Base-by-base conservation (phyloP, 257 asterid genomes). In the Capsicum rhomboideum region DNA sequence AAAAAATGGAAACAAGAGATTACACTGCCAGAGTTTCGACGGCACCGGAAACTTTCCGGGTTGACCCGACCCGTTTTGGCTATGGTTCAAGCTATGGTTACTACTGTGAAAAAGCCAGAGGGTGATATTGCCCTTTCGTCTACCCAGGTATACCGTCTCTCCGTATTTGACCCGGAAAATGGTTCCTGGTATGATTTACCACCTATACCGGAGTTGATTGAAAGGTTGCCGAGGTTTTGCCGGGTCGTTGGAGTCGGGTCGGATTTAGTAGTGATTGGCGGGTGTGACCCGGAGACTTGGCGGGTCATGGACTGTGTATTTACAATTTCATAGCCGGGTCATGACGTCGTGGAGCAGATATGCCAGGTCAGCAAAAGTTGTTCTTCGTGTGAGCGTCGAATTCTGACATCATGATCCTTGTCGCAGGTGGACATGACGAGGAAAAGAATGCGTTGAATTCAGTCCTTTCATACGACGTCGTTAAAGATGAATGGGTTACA, bases 351-450 rank as follows among this genome's bases (percentile, higher is more conserved):
- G 89, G 89, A 20, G 58, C 85, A 17, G 74, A 75, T 28, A 83
- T 86, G 81, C 89, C 89, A 2, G 89, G 89, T 21, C 52, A 61
- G 46, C 55, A 17, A 0, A 81, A 83, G 58, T 44, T 71, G 2
- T 81, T 84, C 10, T 86, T 83, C n/a, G 89, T 83, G 21, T 86
- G 89, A 4, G 84, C 6, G 1, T 84, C 87, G 26, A 85, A 72
- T 81, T 40, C 11, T 1, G 34, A 84, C 4, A 50, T 34, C 4
- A 18, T 17, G 6, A 78, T 87, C 54, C 29, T 87, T 6, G 71
- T 87, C 8, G 89, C 87, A 12, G 87, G 89, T 5, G 89, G 89
- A 18, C 87, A 84, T 18, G 87, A 84, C 11, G 80, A 26, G 0
- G 29, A 64, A 17, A 81, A 84, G 55, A 80, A 69, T 34, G 84